Evolutionary conservation across 768 basidiomycete genomes (phyloP).

Genomic region (Amanita exitialis): DNA sequence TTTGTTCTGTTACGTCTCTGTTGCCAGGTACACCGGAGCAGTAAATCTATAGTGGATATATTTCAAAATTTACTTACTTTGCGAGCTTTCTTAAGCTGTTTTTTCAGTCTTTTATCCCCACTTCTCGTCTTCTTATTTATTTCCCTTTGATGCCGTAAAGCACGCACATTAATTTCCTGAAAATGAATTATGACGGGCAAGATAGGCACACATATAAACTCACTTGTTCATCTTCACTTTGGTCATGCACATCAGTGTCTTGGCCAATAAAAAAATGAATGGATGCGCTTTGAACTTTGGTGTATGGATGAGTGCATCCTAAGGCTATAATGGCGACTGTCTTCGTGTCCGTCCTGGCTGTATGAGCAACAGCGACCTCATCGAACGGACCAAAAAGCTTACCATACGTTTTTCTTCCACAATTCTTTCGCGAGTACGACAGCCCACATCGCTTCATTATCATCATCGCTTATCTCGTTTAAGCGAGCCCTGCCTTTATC

Average conservation of each 20-base stretch:
- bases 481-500: conserved; percentile 70
- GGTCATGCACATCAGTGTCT: conserved; percentile 69
- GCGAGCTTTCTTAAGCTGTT: conserved; percentile 62
- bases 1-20: conserved; percentile 22
- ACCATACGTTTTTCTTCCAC: conserved; percentile 92
- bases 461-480: conserved; percentile 32
- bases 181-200: conserved; percentile 4
- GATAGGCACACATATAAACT: conserved; percentile 1
- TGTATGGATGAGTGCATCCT: conserved; percentile 87
- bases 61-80: conserved; percentile 34
- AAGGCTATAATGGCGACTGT: conserved; percentile 85
- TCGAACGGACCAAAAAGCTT: conserved; percentile 6
- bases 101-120: conserved; percentile 71
- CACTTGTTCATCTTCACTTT: conserved; percentile 40
- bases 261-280: conserved; percentile 95
- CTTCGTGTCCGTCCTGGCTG: conserved; percentile 74
- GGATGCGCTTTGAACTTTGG: conserved; percentile 91
- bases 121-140: conserved; percentile 91
- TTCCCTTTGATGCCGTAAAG: conserved; percentile 77
- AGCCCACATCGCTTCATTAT: conserved; percentile 96
- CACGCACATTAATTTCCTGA: conserved; percentile 57
- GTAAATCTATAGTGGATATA: background rate
- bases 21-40: conserved; percentile 18
- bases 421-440: conserved; percentile 88
- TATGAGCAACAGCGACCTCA: background rate